Percentiles rank a stretch among this genome's conserved stretches.
phyloP scores from a whole-genome alignment of 768 basidiomycete genomes.

The Dioszegia crocea region DNA sequence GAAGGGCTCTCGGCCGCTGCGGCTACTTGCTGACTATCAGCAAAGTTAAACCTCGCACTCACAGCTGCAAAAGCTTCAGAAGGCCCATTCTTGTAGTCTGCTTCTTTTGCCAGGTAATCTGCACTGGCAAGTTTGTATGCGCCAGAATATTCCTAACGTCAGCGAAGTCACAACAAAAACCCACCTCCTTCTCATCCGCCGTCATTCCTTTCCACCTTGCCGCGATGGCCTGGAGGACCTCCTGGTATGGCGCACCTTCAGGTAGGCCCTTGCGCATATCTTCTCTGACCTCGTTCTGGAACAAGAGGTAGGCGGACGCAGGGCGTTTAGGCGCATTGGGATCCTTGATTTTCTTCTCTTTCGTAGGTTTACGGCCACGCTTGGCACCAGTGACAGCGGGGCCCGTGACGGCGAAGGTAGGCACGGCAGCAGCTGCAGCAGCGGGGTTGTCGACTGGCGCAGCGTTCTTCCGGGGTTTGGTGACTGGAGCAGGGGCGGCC shows the following conservation, averaged over 20 bases:
- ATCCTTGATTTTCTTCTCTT: slow-evolving; percentile 66
- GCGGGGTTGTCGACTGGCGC: not conserved
- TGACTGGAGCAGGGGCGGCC: not conserved
- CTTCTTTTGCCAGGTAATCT: slow-evolving; percentile 62
- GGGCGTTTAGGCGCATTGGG: slow-evolving; percentile 94
- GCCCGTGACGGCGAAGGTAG: not conserved
- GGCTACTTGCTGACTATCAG: not conserved
- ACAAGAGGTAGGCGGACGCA: slow-evolving; percentile 85
- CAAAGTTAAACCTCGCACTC: not conserved
- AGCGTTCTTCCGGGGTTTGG: not conserved
- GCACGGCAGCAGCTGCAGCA: not conserved
- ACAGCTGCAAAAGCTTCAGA: not conserved
- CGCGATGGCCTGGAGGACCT: slow-evolving; percentile 67
- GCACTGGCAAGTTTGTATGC: slow-evolving; percentile 60
- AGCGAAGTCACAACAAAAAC: slow-evolving; percentile 43
- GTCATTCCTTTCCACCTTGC: slow-evolving; percentile 69
- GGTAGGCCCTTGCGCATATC: slow-evolving; percentile 58
- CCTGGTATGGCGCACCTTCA: slow-evolving; percentile 58
- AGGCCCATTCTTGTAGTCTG: slow-evolving; percentile 17
- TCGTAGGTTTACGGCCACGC: slow-evolving; percentile 8
- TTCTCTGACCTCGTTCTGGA: slow-evolving; percentile 83
- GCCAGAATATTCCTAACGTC: slow-evolving; percentile 56
- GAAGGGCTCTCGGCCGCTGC: slow-evolving; percentile 6
- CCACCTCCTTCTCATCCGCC: slow-evolving; percentile 68
- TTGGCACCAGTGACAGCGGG: not conserved